These are phyloP conservation scores for Blastocystis sp. DNA, from an alignment of 352 stramenopile species.

Conservation along the genomic window DNA sequence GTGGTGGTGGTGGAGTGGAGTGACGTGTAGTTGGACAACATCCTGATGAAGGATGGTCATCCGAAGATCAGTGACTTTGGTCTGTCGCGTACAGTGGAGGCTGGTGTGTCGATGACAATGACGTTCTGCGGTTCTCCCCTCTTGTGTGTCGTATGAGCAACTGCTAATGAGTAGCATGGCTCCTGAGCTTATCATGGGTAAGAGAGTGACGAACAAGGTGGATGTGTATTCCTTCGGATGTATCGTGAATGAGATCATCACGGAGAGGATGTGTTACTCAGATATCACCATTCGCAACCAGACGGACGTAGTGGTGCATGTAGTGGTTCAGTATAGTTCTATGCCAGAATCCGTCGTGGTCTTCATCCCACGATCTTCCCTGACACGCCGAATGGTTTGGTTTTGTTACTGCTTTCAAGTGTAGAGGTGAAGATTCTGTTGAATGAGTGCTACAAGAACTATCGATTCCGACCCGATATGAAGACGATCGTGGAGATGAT, in stretches of 20 bases:
- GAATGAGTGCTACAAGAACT: slow-evolving; percentile 15
- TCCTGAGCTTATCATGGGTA: slow-evolving; percentile 21
- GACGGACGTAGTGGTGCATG: background rate
- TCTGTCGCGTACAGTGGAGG: background rate
- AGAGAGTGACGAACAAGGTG: slow-evolving; percentile 3
- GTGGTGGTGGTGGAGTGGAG: background rate
- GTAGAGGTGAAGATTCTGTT: slow-evolving; percentile 47
- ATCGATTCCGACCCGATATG: slow-evolving; percentile 21
- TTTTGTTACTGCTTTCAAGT: background rate
- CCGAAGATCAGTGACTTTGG: slow-evolving; percentile 43
- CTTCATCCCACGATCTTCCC: background rate
- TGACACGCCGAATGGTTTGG: background rate
- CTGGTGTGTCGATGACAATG: background rate
- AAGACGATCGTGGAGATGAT: slow-evolving; percentile 8
- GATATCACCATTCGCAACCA: slow-evolving; percentile 8
- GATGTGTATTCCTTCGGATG: slow-evolving; percentile 63
- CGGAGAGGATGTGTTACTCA: slow-evolving; percentile 23
- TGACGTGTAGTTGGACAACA: slow-evolving; percentile 15
- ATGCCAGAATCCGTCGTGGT: background rate
- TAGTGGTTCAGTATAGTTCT: slow-evolving; percentile 1
- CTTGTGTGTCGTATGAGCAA: background rate
- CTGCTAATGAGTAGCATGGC: slow-evolving; percentile 16
- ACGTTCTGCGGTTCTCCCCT: slow-evolving; percentile 10
- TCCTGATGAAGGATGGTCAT: slow-evolving; percentile 65
- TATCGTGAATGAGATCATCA: slow-evolving; percentile 47